Evolutionary conservation across 768 basidiomycete genomes (phyloP).

Genomic region (Paxillus involutus): DNA sequence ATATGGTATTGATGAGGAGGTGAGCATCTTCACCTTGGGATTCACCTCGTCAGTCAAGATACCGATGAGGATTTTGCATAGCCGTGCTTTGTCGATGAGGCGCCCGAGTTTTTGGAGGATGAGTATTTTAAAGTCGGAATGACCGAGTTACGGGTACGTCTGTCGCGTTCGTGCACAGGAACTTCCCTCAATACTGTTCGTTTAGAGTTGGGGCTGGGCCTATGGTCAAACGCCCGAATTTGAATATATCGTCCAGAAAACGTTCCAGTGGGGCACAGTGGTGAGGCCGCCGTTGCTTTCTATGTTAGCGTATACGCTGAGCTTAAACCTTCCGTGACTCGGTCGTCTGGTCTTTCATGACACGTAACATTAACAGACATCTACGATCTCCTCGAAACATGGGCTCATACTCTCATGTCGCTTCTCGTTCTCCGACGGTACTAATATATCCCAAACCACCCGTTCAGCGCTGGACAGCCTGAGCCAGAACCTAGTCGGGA

Average conservation of each 20-base stretch:
- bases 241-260: slow-evolving; percentile 50
- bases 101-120: slow-evolving; percentile 41
- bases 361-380: slow-evolving; percentile 27
- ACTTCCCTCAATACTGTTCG: background rate
- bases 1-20: slow-evolving; percentile 45
- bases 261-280: slow-evolving; percentile 54
- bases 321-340: background rate
- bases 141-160: slow-evolving; percentile 66
- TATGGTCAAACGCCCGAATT: slow-evolving; percentile 96
- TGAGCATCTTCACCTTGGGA: slow-evolving; percentile 4
- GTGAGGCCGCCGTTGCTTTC: slow-evolving; percentile 31
- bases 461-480: slow-evolving; percentile 21
- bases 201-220: slow-evolving; percentile 88
- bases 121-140: slow-evolving; percentile 70
- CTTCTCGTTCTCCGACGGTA: slow-evolving; percentile 29
- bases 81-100: slow-evolving; percentile 46
- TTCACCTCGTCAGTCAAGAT: background rate
- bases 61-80: slow-evolving; percentile 18
- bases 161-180: background rate
- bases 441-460: slow-evolving; percentile 1
- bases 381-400: slow-evolving; percentile 60
- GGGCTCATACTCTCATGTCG: slow-evolving; percentile 58
- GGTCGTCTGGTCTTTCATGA: background rate
- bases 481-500: slow-evolving; percentile 29
- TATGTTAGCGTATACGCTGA: background rate